These are phyloP conservation scores for Lactarius indigo DNA, from an alignment of 768 basidiomycete genomes.

Conservation along the genomic window DNA sequence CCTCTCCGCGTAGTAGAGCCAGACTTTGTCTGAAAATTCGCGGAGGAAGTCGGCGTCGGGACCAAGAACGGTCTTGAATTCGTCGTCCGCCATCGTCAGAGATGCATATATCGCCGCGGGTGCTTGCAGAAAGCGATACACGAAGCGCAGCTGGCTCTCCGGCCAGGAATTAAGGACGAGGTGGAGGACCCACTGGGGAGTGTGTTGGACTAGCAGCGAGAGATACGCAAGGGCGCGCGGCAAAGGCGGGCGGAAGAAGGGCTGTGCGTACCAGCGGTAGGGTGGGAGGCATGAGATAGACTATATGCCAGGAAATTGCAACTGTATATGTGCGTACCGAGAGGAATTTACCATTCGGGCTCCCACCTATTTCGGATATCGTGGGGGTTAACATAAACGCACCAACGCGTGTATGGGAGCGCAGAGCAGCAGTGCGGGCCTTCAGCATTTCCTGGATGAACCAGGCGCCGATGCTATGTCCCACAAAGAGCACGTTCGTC, in stretches of 20 bases:
- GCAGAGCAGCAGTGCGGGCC: constrained; percentile 48
- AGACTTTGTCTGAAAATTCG: constrained; percentile 38
- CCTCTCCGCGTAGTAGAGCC: constrained; percentile 57
- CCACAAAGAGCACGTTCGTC: constrained; percentile 46
- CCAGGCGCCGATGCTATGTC: constrained; percentile 77
- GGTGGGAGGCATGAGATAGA: not conserved
- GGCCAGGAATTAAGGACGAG: constrained; percentile 53
- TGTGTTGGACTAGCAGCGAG: constrained; percentile 39
- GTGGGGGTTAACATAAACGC: constrained; percentile 70
- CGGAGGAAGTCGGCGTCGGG: constrained; percentile 47
- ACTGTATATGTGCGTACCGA: constrained; percentile 42
- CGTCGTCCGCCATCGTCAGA: constrained; percentile 61
- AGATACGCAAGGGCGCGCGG: constrained; percentile 43
- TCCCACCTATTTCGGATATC: constrained; percentile 55
- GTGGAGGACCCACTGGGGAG: constrained; percentile 42
- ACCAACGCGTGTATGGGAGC: constrained; percentile 32
- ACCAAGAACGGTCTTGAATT: constrained; percentile 58
- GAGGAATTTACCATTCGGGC: constrained; percentile 60
- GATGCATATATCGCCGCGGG: constrained; percentile 49
- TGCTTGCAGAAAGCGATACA: constrained; percentile 49
- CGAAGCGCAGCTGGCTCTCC: constrained; percentile 39
- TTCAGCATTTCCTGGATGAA: constrained; percentile 54
- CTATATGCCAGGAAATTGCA: not conserved
- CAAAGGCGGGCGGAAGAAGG: constrained; percentile 46
- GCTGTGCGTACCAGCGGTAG: constrained; percentile 32